Evolutionary conservation across 306 rosid genomes (phyloP), one percentile per base, ranked within the genome.

Genomic region (Comarum palustre): DNA sequence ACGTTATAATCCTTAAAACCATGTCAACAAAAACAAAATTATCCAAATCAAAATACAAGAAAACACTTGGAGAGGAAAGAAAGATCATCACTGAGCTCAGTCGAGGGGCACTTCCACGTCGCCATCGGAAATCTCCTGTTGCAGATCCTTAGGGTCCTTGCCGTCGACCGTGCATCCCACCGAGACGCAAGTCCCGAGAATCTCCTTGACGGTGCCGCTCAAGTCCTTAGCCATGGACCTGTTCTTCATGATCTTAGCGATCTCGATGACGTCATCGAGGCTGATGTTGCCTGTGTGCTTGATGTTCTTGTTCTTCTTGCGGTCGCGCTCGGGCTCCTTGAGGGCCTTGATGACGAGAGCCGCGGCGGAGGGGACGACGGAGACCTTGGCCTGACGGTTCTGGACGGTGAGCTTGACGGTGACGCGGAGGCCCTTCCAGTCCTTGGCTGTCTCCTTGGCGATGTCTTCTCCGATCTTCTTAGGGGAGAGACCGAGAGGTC

Each of bases 401-500:
- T 93, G 98, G 2, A 93, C 98, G 1, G 98, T 93, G 22, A 93
- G 96, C 81, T 93, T 90, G 19, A 93, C 97, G 8, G 97, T 92
- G 1, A 92, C 97, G 0, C 97, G 73, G 2, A 92, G 86, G 0
- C 97, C 97, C 87, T 92, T 92, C 97, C 97, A 92, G 76, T 92
- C 97, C 83, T 92, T 92, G 0, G 97, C 97, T 0, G 97, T 92
- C 68, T 92, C 97, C 77, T 92, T 92, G 3, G 97, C 97, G 10
- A 92, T 92, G 71, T 92, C 97, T 79, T 92, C 97, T 79, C 97
- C 97, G 71, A 92, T 88, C 87, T 92, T 92, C 79, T 92, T 92
- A 0, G 97, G 97, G 3, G 97, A 92, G 58, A 92, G 96, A 76
- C 97, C 97, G 34, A 92, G 94, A 0, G 97, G 97, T 42, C 97